phyloP scores from a whole-genome alignment of 2,329 filamentous ascomycete genomes.

The Onygenales sp. region DNA sequence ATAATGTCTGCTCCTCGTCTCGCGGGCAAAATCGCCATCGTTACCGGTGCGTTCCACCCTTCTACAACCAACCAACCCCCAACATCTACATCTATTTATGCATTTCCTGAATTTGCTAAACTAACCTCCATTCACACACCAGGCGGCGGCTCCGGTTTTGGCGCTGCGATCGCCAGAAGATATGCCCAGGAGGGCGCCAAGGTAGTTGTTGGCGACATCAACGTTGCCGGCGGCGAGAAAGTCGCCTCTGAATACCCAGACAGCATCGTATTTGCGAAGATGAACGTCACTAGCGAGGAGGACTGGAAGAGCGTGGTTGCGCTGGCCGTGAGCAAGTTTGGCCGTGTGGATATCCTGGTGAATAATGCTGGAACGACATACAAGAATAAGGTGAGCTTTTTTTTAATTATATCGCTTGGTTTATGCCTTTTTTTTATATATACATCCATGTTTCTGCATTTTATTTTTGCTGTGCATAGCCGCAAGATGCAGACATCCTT shows the following conservation, averaged over 20 bases:
- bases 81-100: not conserved
- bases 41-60: constrained; percentile 28
- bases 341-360: constrained; percentile 34
- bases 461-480: not conserved
- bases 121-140: not conserved
- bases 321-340: constrained; percentile 20
- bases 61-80: not conserved
- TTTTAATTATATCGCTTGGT: not conserved
- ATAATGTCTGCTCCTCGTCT: constrained; percentile 21
- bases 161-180: constrained; percentile 30
- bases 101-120: not conserved
- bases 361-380: constrained; percentile 39
- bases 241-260: constrained; percentile 21
- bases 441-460: no score
- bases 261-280: constrained; percentile 23
- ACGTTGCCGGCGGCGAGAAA: constrained; percentile 23
- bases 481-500: not conserved
- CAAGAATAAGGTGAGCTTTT: constrained; percentile 26
- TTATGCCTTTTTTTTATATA: no score
- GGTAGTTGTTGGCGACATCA: constrained; percentile 34
- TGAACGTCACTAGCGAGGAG: constrained; percentile 24
- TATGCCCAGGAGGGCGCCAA: constrained; percentile 34
- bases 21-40: constrained; percentile 36
- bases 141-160: constrained; percentile 36
- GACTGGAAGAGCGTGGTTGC: constrained; percentile 27